Conservation (phyloP, 2,329 filamentous ascomycete species). For the Penicillium brevicompactum region DNA sequence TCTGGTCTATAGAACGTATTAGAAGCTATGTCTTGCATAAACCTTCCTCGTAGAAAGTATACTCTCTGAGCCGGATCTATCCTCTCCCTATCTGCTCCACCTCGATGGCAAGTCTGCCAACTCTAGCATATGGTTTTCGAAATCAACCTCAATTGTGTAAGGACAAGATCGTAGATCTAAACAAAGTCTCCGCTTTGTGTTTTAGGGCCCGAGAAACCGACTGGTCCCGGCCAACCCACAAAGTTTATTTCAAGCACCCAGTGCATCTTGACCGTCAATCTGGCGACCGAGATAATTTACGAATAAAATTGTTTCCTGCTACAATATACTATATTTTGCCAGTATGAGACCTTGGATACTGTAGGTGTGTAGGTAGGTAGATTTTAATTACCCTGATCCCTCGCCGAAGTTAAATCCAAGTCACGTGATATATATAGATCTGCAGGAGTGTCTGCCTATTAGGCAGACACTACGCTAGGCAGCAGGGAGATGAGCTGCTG, state of each 20-base stretch:
- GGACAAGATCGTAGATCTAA: too few relatives aligned
- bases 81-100: background rate
- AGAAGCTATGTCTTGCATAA: background rate
- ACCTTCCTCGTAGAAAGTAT: background rate
- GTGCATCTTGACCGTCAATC: background rate
- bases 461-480: too few relatives aligned
- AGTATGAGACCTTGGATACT: background rate
- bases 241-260: background rate
- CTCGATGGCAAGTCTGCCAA: background rate
- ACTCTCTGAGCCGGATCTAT: background rate
- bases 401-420: too few relatives aligned
- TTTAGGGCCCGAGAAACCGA: background rate
- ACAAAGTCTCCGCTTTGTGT: conserved; percentile 1
- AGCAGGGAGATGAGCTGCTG: too few relatives aligned
- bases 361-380: too few relatives aligned
- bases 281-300: background rate
- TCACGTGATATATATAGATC: too few relatives aligned
- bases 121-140: background rate
- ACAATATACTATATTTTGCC: background rate
- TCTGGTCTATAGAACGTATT: conserved; percentile 1
- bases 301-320: background rate
- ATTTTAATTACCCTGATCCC: too few relatives aligned
- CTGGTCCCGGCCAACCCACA: background rate
- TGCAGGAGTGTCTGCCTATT: too few relatives aligned
- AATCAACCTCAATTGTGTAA: background rate